A percentile compares a stretch with the other conserved stretches of the same genome.
These are phyloP conservation scores for Lathyrus tuberosus DNA, from an alignment of 306 rosid species.

Conservation along the genomic window DNA sequence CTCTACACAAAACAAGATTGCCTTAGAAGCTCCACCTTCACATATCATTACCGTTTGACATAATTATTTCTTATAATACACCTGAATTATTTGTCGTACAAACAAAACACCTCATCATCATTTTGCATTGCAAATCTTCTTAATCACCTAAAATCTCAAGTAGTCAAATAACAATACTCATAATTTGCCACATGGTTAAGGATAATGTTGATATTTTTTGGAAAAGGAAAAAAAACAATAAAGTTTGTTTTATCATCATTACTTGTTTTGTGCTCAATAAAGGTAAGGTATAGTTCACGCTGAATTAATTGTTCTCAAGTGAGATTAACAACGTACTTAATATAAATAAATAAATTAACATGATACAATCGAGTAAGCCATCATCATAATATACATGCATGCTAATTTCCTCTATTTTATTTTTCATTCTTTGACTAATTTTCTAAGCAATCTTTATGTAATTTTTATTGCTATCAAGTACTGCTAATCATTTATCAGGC, in stretches of 20 bases:
- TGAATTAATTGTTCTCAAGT: slow-evolving; percentile 39
- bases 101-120: neutral
- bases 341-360: slow-evolving; percentile 19
- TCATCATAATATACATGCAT: slow-evolving; percentile 44
- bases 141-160: slow-evolving; percentile 9
- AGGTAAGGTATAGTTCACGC: slow-evolving; percentile 27
- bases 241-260: slow-evolving; percentile 42
- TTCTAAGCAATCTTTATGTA: slow-evolving; percentile 8
- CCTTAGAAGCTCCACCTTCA: slow-evolving; percentile 29
- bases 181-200: slow-evolving; percentile 38
- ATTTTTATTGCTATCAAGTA: slow-evolving; percentile 30
- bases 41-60: slow-evolving; percentile 35
- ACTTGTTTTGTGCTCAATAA: slow-evolving; percentile 45
- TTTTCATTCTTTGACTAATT: neutral
- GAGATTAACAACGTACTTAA: slow-evolving; percentile 42
- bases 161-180: slow-evolving; percentile 16
- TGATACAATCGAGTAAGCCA: slow-evolving; percentile 26
- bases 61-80: slow-evolving; percentile 22
- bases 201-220: slow-evolving; percentile 31
- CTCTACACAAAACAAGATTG: slow-evolving; percentile 32
- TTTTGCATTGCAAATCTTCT: slow-evolving; percentile 5
- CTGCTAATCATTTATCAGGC: slow-evolving; percentile 42
- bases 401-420: slow-evolving; percentile 31
- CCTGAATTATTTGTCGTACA: neutral
- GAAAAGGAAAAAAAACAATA: slow-evolving; percentile 14